phyloP scores from a whole-genome alignment of 2,329 filamentous ascomycete genomes.

The Apiospora hydei region DNA sequence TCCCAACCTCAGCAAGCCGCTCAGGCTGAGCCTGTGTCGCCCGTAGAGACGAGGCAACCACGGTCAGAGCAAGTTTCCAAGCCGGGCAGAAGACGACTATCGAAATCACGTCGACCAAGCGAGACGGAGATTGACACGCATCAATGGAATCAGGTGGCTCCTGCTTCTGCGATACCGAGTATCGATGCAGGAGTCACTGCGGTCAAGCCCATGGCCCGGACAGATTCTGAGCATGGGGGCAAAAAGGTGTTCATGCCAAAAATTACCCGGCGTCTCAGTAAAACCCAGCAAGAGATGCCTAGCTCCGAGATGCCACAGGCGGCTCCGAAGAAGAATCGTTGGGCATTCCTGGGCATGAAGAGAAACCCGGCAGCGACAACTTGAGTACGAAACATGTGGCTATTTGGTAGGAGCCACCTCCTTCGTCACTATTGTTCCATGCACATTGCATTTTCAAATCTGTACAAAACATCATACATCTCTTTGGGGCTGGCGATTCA shows the following conservation, averaged over 20 bases:
- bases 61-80: constrained; percentile 1
- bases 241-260: background rate
- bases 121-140: constrained; percentile 1
- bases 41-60: background rate
- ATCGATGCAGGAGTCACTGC: background rate
- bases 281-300: background rate
- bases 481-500: background rate
- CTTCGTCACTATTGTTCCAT: background rate
- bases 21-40: background rate
- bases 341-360: constrained; percentile 6
- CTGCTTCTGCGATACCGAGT: background rate
- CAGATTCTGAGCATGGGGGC: background rate
- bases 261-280: background rate
- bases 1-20: background rate
- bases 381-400: background rate
- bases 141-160: background rate
- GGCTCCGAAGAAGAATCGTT: constrained; percentile 2
- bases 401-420: background rate
- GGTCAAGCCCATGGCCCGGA: background rate
- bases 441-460: background rate
- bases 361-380: background rate
- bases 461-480: background rate
- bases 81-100: background rate
- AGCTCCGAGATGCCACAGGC: background rate
- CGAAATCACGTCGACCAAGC: constrained; percentile 3